Evolutionary conservation across 2,329 filamentous ascomycete genomes (phyloP).

Genomic region (Talaromyces funiculosus): DNA sequence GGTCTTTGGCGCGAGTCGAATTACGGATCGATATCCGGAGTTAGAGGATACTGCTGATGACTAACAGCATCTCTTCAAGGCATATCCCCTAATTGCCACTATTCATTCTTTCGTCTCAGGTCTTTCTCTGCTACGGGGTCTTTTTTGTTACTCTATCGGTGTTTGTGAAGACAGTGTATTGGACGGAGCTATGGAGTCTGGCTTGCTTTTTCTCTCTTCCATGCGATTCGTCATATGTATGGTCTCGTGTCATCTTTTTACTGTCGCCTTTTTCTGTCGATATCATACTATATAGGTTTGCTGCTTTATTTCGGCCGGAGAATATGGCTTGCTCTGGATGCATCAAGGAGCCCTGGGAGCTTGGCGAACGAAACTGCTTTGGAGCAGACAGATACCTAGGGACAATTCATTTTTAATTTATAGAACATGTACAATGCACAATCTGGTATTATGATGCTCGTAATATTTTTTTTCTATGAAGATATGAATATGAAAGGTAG

Average conservation of each 20-base stretch:
- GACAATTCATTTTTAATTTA: not conserved
- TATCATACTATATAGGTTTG: not conserved
- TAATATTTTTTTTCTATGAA: not conserved
- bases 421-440: not conserved
- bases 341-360: slow-evolving; percentile 1
- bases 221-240: not conserved
- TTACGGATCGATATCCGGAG: slow-evolving; percentile 8
- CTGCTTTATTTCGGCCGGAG: not conserved
- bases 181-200: slow-evolving; percentile 1
- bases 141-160: not conserved
- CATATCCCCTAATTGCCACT: not conserved
- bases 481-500: not conserved
- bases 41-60: slow-evolving; percentile 5
- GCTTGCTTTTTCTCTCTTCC: not conserved
- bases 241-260: not conserved
- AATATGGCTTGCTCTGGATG: not conserved
- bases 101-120: not conserved
- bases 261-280: not conserved
- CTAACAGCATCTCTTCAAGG: not conserved
- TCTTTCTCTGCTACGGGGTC: not conserved
- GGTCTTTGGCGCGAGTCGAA: slow-evolving; percentile 55
- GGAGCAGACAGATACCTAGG: not conserved
- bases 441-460: not conserved
- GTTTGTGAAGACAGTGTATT: slow-evolving; percentile 7
- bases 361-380: not conserved